Evolutionary conservation across 768 basidiomycete species (phyloP).

Genomic region (Tulasnella sp.): DNA sequence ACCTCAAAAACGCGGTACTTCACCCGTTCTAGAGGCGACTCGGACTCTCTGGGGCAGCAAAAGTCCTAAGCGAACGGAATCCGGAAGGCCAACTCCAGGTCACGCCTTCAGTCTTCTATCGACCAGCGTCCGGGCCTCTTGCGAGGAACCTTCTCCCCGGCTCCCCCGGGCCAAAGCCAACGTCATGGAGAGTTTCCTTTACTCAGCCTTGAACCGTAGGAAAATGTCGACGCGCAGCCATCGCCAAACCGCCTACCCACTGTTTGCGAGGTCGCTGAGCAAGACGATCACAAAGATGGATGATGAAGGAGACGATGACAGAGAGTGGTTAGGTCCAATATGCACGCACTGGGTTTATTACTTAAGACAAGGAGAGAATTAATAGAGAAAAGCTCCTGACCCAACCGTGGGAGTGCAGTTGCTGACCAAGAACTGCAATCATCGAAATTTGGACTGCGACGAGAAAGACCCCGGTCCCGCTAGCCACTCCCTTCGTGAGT

Average conservation of each 20-base stretch:
- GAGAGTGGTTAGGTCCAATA: background rate
- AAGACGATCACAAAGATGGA: background rate
- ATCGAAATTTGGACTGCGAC: constrained; percentile 2
- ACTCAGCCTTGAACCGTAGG: background rate
- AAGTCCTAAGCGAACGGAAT: background rate
- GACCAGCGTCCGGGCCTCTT: background rate
- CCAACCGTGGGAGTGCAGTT: background rate
- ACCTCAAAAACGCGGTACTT: background rate
- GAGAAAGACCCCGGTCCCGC: background rate
- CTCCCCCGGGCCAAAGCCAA: background rate
- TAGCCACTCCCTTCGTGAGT: background rate
- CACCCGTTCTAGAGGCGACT: background rate
- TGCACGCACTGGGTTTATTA: background rate
- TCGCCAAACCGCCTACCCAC: background rate
- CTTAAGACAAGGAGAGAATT: background rate
- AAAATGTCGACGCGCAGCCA: background rate
- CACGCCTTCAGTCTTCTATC: background rate
- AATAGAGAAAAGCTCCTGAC: background rate
- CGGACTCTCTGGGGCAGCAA: background rate
- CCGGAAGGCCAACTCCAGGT: background rate
- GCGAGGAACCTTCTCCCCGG: background rate
- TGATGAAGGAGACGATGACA: background rate
- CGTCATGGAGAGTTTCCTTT: background rate
- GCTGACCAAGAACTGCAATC: constrained; percentile 9
- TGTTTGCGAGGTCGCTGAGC: background rate